Percentiles rank a stretch among this genome's conserved stretches.
phyloP scores from a whole-genome alignment of 768 basidiomycete genomes.

The Chiua virens region DNA sequence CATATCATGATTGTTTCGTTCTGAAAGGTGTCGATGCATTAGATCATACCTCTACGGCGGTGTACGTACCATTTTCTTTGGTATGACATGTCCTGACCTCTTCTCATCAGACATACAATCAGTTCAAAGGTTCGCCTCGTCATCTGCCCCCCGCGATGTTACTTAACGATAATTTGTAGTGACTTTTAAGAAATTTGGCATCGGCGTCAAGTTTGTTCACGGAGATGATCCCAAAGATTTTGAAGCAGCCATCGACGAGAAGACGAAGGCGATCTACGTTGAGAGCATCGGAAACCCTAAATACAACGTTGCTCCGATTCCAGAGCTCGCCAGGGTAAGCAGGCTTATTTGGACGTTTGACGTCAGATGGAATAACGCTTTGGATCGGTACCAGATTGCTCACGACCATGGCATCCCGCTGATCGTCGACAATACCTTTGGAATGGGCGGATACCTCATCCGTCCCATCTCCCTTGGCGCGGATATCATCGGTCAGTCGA shows the following conservation, averaged over 20 bases:
- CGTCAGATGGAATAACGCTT: background rate
- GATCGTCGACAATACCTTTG: conserved; percentile 67
- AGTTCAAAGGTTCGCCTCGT: conserved; percentile 51
- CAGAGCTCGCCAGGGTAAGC: conserved; percentile 52
- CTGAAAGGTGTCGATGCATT: background rate
- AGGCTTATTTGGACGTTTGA: background rate
- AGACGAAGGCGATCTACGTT: conserved; percentile 58
- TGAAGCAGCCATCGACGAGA: conserved; percentile 54
- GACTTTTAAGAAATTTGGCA: conserved; percentile 54
- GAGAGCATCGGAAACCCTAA: conserved; percentile 66
- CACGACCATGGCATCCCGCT: conserved; percentile 60
- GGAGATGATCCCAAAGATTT: conserved; percentile 47
- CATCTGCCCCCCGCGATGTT: background rate
- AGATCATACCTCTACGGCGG: conserved; percentile 62
- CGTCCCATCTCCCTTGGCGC: conserved; percentile 57
- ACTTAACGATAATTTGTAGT: conserved; percentile 32
- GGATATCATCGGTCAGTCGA: conserved; percentile 47
- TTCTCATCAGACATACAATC: conserved; percentile 52
- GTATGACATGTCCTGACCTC: background rate
- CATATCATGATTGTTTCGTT: background rate
- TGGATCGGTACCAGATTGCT: conserved; percentile 43
- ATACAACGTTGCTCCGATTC: conserved; percentile 54
- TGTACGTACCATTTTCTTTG: conserved; percentile 33
- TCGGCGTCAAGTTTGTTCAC: conserved; percentile 53
- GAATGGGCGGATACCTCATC: conserved; percentile 57